phyloP scores from a whole-genome alignment of 2,329 filamentous ascomycete species.

The Fusarium concolor region DNA sequence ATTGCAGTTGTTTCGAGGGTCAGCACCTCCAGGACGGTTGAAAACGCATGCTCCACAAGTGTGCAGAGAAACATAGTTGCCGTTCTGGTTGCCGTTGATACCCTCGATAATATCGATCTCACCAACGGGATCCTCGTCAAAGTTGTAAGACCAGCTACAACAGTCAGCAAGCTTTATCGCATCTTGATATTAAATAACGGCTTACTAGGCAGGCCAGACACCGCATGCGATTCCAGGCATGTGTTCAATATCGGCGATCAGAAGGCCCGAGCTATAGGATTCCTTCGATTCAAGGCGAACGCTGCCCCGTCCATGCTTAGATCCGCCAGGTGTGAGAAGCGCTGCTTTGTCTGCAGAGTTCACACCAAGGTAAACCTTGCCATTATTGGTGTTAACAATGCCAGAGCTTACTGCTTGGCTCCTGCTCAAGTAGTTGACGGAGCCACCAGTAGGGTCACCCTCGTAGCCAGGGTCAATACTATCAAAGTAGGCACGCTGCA shows the following conservation, averaged over 20 bases:
- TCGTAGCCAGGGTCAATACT: constrained; percentile 2
- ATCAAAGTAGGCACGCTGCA: constrained; percentile 17
- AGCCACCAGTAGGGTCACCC: constrained; percentile 16
- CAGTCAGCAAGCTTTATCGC: not conserved
- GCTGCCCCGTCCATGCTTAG: constrained; percentile 15
- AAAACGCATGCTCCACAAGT: constrained; percentile 23
- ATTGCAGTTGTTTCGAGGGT: constrained; percentile 14
- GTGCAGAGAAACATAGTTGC: constrained; percentile 17
- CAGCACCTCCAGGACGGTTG: constrained; percentile 5
- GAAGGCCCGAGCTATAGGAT: constrained; percentile 10
- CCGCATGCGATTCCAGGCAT: constrained; percentile 22
- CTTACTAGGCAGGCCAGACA: constrained; percentile 22
- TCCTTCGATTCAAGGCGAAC: constrained; percentile 25
- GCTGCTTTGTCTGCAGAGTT: constrained; percentile 7
- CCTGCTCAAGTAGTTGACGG: constrained; percentile 19
- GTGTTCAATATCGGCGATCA: constrained; percentile 25
- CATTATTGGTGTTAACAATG: constrained; percentile 10
- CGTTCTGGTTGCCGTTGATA: constrained; percentile 8
- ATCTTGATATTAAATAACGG: rapidly evolving
- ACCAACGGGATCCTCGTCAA: constrained; percentile 19
- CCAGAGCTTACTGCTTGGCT: constrained; percentile 15
- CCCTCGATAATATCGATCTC: constrained; percentile 26
- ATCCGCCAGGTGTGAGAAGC: not conserved
- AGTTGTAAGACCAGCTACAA: constrained; percentile 22
- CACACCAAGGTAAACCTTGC: constrained; percentile 12